Percentiles rank a stretch among this genome's conserved stretches.
phyloP scores from a whole-genome alignment of 805 yeast genomes.

The Metschnikowia peoriensis region DNA sequence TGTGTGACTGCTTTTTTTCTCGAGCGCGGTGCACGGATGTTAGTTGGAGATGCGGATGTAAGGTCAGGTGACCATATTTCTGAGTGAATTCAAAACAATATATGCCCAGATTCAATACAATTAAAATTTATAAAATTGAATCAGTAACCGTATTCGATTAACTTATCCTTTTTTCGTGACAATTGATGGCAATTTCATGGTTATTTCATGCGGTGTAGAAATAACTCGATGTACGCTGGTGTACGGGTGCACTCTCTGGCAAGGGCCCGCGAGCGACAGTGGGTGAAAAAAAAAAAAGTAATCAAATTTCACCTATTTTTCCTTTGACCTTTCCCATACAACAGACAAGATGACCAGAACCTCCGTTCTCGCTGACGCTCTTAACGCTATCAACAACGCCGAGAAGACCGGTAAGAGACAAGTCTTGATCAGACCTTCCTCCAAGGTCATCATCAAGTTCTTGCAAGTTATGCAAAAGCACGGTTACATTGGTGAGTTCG shows the following conservation, averaged over 20 bases:
- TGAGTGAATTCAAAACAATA: not conserved
- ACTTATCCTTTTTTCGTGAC: not conserved
- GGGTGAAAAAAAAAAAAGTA: slow-evolving; percentile 10
- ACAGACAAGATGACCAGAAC: slow-evolving; percentile 27
- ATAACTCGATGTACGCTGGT: slow-evolving; percentile 1
- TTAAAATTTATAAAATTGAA: too few species aligned
- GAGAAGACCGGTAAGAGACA: slow-evolving; percentile 39
- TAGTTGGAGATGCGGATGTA: not conserved
- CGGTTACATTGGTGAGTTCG: slow-evolving; percentile 39
- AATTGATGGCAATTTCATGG: not conserved
- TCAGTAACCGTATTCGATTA: not conserved
- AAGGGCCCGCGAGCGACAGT: not conserved
- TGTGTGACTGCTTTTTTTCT: slow-evolving; percentile 19
- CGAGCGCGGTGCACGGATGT: slow-evolving; percentile 3
- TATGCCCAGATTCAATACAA: not conserved
- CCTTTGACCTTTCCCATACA: not conserved
- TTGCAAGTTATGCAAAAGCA: slow-evolving; percentile 32
- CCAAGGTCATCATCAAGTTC: slow-evolving; percentile 34
- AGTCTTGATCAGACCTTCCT: slow-evolving; percentile 36
- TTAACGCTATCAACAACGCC: slow-evolving; percentile 37
- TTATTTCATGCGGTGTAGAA: slow-evolving; percentile 4
- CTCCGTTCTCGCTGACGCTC: slow-evolving; percentile 37
- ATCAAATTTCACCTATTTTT: not conserved
- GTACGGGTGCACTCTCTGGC: slow-evolving; percentile 9
- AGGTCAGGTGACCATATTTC: not conserved